A percentile compares a stretch with the other conserved stretches of the same genome.
These are phyloP conservation scores for Lignosus rhinocerotis DNA, from an alignment of 1,284 basidiomycete genomes.

Conservation along the genomic window DNA sequence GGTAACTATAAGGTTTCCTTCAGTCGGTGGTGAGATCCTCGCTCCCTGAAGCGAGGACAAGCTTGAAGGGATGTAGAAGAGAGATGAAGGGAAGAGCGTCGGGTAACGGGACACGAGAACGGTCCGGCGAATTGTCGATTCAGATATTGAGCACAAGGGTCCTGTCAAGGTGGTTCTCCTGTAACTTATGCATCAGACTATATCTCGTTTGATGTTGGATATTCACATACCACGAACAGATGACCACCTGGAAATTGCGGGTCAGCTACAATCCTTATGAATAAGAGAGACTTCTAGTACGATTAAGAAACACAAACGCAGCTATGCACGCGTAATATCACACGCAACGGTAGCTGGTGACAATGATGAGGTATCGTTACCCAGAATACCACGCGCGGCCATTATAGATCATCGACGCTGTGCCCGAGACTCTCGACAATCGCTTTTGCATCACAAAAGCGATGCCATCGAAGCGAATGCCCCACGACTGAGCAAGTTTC, in stretches of 20 bases:
- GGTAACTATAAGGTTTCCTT: conserved; percentile 51
- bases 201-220: conserved; percentile 2
- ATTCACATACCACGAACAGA: conserved; percentile 65
- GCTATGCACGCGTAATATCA: not conserved
- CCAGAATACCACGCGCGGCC: too few species aligned
- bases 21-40: conserved; percentile 65
- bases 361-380: not conserved
- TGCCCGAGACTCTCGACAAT: not conserved
- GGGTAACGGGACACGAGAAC: conserved; percentile 22
- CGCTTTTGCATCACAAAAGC: not conserved
- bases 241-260: conserved; percentile 60
- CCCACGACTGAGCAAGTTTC: not conserved
- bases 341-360: not conserved
- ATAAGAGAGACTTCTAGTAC: not conserved
- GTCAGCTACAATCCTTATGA: conserved; percentile 3
- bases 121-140: conserved; percentile 20
- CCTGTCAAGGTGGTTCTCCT: conserved; percentile 82
- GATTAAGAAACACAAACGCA: not conserved
- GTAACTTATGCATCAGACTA: conserved; percentile 21
- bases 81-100: conserved; percentile 21
- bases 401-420: too few species aligned
- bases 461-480: not conserved
- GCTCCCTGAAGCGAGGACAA: conserved; percentile 67
- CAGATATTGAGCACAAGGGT: conserved; percentile 28
- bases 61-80: conserved; percentile 42